These are phyloP conservation scores for Syncephalastrum racemosum DNA, from an alignment of 371 early-diverging fungal genomes.

Conservation along the genomic window DNA sequence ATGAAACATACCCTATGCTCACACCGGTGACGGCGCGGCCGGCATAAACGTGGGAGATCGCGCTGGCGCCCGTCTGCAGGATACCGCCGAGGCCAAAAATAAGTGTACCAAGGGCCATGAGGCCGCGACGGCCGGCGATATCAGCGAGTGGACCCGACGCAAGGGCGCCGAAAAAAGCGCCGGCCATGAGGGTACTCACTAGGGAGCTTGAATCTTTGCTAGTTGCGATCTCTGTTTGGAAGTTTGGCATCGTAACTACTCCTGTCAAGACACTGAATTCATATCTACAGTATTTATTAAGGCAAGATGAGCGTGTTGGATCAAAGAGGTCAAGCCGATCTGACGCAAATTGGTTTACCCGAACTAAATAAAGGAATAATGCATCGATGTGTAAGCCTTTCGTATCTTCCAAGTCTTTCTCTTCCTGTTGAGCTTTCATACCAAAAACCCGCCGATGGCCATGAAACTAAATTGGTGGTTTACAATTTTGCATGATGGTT, in stretches of 20 bases:
- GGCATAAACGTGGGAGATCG: slow-evolving; percentile 57
- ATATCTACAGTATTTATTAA: slow-evolving; percentile 30
- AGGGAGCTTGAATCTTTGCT: slow-evolving; percentile 47
- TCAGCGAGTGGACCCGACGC: slow-evolving; percentile 71
- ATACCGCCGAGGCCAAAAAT: slow-evolving; percentile 75
- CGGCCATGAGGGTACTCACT: slow-evolving; percentile 69
- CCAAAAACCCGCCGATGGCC: slow-evolving; percentile 24
- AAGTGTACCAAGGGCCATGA: slow-evolving; percentile 68
- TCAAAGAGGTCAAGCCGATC: not conserved
- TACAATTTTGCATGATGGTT: no score
- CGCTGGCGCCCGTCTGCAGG: slow-evolving; percentile 65
- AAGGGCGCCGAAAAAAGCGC: slow-evolving; percentile 67
- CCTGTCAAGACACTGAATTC: slow-evolving; percentile 52
- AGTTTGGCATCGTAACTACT: slow-evolving; percentile 40
- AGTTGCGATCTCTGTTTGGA: slow-evolving; percentile 32
- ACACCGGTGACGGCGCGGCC: slow-evolving; percentile 84
- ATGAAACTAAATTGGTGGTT: slow-evolving; percentile 9
- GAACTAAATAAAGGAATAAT: slow-evolving; percentile 3
- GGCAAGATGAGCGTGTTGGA: slow-evolving; percentile 1
- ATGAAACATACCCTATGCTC: slow-evolving; percentile 71
- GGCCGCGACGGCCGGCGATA: slow-evolving; percentile 69
- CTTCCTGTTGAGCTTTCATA: slow-evolving; percentile 1
- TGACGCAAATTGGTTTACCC: not conserved
- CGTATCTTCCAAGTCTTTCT: not conserved
- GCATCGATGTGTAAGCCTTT: not conserved